Evolutionary conservation across 192 early-diverging fungal species (phyloP).

Genomic region (Linnemannia zychae): DNA sequence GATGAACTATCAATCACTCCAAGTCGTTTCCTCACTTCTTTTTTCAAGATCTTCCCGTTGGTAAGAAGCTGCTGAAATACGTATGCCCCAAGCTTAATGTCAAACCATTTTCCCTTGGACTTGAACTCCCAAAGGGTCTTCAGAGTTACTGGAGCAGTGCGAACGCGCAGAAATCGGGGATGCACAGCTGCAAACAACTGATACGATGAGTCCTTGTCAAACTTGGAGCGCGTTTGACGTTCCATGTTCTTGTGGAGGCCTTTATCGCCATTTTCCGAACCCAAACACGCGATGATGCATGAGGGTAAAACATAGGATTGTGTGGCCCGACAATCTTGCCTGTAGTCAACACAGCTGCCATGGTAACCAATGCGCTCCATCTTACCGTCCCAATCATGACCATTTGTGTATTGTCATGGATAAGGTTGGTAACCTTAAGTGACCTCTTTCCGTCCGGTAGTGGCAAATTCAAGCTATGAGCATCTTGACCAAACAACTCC

Average conservation of each 20-base stretch:
- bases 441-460: too few relatives aligned
- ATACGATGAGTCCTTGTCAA: neutral
- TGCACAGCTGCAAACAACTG: conserved; percentile 9
- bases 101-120: neutral
- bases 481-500: too few relatives aligned
- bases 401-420: too few relatives aligned
- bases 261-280: conserved; percentile 15
- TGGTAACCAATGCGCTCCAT: too few relatives aligned
- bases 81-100: conserved; percentile 2
- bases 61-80: conserved; percentile 1
- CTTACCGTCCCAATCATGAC: too few relatives aligned
- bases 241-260: conserved; percentile 18
- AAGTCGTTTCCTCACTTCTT: neutral
- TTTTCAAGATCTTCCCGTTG: neutral
- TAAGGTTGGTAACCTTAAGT: too few relatives aligned
- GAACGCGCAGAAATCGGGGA: conserved; percentile 8
- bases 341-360: conserved; percentile 18
- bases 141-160: conserved; percentile 17
- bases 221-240: conserved; percentile 20
- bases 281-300: conserved; percentile 17
- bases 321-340: conserved; percentile 22
- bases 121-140: neutral
- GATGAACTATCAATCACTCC: neutral
- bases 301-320: conserved; percentile 20
- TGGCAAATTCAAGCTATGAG: too few relatives aligned